Evolutionary conservation across 768 basidiomycete genomes (phyloP).

Genomic region (Vishniacozyma victoriae): DNA sequence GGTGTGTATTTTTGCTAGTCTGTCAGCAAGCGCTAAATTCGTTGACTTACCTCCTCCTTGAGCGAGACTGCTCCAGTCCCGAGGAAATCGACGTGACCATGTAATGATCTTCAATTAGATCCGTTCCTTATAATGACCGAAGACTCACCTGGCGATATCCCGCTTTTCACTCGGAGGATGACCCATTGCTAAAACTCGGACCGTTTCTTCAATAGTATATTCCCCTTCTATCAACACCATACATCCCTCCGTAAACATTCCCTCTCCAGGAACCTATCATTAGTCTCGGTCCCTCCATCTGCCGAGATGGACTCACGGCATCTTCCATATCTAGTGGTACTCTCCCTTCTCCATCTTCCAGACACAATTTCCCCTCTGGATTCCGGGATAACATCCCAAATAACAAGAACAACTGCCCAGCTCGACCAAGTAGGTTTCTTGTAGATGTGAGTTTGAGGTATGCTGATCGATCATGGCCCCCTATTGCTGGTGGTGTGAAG

Average conservation of each 20-base stretch:
- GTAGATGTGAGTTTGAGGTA: constrained; percentile 91
- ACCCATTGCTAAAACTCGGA: constrained; percentile 87
- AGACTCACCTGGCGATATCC: constrained; percentile 66
- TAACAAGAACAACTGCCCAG: constrained; percentile 81
- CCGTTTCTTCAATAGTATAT: constrained; percentile 83
- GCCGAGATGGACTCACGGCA: constrained; percentile 55
- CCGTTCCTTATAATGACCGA: not conserved
- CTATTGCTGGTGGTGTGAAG: constrained; percentile 90
- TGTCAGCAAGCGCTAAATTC: not conserved
- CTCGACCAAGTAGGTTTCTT: constrained; percentile 86
- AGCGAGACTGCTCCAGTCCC: constrained; percentile 89
- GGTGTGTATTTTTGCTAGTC: constrained; percentile 45
- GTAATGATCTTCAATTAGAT: constrained; percentile 62
- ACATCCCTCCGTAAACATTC: constrained; percentile 91
- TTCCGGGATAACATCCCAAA: constrained; percentile 86
- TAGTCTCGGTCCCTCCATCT: not conserved
- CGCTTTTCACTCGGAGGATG: constrained; percentile 94
- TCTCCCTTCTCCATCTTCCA: constrained; percentile 88
- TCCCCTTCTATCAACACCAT: constrained; percentile 93
- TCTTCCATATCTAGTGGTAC: constrained; percentile 84
- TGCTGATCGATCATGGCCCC: constrained; percentile 76
- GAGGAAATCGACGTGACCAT: constrained; percentile 93
- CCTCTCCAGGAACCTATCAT: constrained; percentile 84
- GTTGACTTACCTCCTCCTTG: constrained; percentile 70
- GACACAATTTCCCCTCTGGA: constrained; percentile 80